Evolutionary conservation across 768 basidiomycete species (phyloP), one percentile per base, ranked within the genome.

Genomic region (Piloderma croceum): DNA sequence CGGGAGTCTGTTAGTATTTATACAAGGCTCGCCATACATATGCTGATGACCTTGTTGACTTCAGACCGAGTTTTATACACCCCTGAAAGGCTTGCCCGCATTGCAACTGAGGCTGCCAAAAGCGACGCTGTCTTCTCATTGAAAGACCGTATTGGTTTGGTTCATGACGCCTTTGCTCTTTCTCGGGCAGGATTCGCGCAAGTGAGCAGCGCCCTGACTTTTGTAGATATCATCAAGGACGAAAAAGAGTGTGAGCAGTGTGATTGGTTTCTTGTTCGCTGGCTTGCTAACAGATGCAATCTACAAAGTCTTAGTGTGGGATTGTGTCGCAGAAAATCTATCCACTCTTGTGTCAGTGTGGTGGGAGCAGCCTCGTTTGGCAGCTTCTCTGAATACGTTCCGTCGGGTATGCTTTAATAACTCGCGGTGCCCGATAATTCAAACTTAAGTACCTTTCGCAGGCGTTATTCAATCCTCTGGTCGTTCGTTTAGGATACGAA

Each of bases 61-160:
- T 7, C 41, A 90, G 89, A 83, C 62, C 87, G 92, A 22, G 90
- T 93, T 17, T 64, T 85, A 23, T 99, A 99, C 65, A 73, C 83
- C 7, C 76, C 86, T 19, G 83, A 88, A 48, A 74, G 88, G 35
- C 70, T 96, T 11, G 70, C 70, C 19, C 79, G 77, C 54, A 86
- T 97, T 44, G 91, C 87, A 4, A 61, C 68, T 15, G 88, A 92
- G 54, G 90, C 89, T 1, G 74, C 80, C n/a, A 79, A 76, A 53
- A 53, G 65, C 10, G 62, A 77, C 41, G 75, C 77, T 3, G 61
- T 74, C 6, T 90, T 94, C 65, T 73, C 82, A 1, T 65, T 90
- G 44, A 81, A 88, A 42, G 94, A 99, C 57, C 77, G 90, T 18
- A 82, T 97, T 51, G 93, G 93, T 13, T 70, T 99, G 20, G 78